Evolutionary conservation across 1,139 yeast species (phyloP).

Genomic region (Tardiomyces digboiensis): DNA sequence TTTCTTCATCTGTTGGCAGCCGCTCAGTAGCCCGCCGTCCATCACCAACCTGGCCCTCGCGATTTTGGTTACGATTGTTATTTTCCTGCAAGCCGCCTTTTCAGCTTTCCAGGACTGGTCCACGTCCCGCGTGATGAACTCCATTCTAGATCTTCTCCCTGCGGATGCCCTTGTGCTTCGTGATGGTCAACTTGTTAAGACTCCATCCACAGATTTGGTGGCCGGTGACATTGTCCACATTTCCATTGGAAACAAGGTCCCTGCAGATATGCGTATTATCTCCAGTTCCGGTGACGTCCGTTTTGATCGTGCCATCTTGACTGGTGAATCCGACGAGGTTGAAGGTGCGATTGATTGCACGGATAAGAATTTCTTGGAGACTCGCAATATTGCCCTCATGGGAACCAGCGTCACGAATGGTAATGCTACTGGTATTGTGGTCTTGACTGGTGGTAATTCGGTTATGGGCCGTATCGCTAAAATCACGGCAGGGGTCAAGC

Average conservation of each 20-base stretch:
- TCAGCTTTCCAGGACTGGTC: slow-evolving; percentile 44
- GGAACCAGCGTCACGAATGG: slow-evolving; percentile 72
- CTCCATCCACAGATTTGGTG: slow-evolving; percentile 61
- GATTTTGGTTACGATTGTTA: slow-evolving; percentile 35
- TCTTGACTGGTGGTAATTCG: slow-evolving; percentile 56
- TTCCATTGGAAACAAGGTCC: slow-evolving; percentile 69
- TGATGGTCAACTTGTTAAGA: slow-evolving; percentile 28
- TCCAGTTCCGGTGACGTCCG: slow-evolving; percentile 56
- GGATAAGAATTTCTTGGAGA: slow-evolving; percentile 35
- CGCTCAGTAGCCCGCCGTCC: slow-evolving; percentile 43
- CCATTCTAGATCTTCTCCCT: slow-evolving; percentile 39
- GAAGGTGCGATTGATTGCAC: slow-evolving; percentile 41
- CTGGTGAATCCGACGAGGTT: slow-evolving; percentile 62
- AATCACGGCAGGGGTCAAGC: slow-evolving; percentile 26
- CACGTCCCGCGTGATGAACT: slow-evolving; percentile 40
- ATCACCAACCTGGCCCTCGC: slow-evolving; percentile 39
- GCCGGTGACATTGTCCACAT: slow-evolving; percentile 68
- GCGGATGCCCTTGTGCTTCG: slow-evolving; percentile 35
- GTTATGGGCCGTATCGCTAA: slow-evolving; percentile 60
- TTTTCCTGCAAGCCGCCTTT: slow-evolving; percentile 39
- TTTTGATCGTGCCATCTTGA: slow-evolving; percentile 70
- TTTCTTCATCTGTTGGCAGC: slow-evolving; percentile 40
- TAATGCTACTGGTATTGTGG: slow-evolving; percentile 59
- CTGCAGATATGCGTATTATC: slow-evolving; percentile 62
- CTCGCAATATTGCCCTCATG: slow-evolving; percentile 50